Conservation (phyloP, 2,329 filamentous ascomycete genomes). For the Fusarium veterinarium region DNA sequence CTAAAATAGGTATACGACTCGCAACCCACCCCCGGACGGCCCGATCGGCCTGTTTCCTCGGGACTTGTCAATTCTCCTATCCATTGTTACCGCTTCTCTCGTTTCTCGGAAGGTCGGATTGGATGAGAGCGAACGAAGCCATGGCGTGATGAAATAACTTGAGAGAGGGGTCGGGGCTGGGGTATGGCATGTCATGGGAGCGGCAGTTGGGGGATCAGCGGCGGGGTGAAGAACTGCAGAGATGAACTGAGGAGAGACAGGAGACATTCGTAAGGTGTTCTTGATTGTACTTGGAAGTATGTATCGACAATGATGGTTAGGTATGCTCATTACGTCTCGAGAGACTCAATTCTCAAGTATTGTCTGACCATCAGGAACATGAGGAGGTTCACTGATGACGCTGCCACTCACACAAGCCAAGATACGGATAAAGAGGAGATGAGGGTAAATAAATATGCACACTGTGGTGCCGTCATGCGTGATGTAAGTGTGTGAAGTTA, state of each 20-base stretch:
- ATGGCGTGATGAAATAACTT: conserved; percentile 8
- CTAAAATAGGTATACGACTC: background rate
- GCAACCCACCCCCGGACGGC: background rate
- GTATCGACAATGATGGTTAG: background rate
- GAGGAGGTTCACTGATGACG: background rate
- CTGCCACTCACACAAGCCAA: background rate
- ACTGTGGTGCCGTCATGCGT: conserved; percentile 15
- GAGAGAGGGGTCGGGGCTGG: conserved; percentile 1
- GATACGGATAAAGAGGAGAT: background rate
- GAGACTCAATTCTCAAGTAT: background rate
- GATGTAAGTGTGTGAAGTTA: background rate
- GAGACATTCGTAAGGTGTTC: background rate
- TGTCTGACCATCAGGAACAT: background rate
- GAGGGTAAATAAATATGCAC: background rate
- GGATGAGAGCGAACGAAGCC: background rate
- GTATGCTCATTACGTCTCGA: background rate
- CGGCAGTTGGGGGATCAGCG: conserved; percentile 23
- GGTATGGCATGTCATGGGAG: conserved; percentile 16
- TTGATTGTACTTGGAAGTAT: background rate
- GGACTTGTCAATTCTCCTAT: background rate
- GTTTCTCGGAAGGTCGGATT: background rate
- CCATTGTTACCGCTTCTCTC: background rate
- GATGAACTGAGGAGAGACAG: background rate
- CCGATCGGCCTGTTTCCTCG: conserved; percentile 8
- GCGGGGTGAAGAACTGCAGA: background rate